A percentile compares a stretch with the other conserved stretches of the same genome.
phyloP scores from a whole-genome alignment of 805 yeast genomes.

The Hanseniaspora guilliermondii region DNA sequence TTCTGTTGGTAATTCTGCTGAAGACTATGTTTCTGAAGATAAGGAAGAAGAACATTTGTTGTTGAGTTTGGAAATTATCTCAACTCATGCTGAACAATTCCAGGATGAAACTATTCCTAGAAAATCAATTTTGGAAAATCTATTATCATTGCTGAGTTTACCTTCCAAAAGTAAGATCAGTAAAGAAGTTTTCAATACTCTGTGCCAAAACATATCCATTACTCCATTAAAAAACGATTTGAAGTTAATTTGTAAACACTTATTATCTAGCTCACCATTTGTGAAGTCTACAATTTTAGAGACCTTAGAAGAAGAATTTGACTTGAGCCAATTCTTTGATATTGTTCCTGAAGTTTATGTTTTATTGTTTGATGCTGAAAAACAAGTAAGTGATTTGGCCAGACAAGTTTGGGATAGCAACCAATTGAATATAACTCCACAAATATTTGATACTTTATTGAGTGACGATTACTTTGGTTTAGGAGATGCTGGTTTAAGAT shows the following conservation, averaged over 20 bases:
- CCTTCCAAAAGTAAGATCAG: conserved; percentile 71
- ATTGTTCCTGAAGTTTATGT: conserved; percentile 67
- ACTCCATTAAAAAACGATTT: conserved; percentile 48
- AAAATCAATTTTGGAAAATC: conserved; percentile 43
- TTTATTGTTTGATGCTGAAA: conserved; percentile 61
- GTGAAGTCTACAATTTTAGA: conserved; percentile 74
- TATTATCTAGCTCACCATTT: conserved; percentile 51
- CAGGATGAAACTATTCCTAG: conserved; percentile 60
- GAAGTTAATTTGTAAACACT: conserved; percentile 40
- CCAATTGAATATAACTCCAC: conserved; percentile 29
- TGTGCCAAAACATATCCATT: conserved; percentile 65
- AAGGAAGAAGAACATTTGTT: conserved; percentile 79
- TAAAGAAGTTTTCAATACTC: conserved; percentile 67
- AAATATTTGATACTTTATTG: conserved; percentile 36
- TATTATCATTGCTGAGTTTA: conserved; percentile 54
- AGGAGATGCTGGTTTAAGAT: conserved; percentile 53
- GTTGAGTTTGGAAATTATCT: conserved; percentile 62
- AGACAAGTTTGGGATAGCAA: conserved; percentile 78
- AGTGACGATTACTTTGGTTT: conserved; percentile 36
- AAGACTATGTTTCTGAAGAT: conserved; percentile 66
- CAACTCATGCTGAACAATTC: conserved; percentile 56
- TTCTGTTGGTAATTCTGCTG: conserved; percentile 35
- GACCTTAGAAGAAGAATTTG: conserved; percentile 72
- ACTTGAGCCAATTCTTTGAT: conserved; percentile 30
- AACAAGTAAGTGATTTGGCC: conserved; percentile 51